Evolutionary conservation across 2,329 filamentous ascomycete species (phyloP).

Genomic region (Periconia sp.): DNA sequence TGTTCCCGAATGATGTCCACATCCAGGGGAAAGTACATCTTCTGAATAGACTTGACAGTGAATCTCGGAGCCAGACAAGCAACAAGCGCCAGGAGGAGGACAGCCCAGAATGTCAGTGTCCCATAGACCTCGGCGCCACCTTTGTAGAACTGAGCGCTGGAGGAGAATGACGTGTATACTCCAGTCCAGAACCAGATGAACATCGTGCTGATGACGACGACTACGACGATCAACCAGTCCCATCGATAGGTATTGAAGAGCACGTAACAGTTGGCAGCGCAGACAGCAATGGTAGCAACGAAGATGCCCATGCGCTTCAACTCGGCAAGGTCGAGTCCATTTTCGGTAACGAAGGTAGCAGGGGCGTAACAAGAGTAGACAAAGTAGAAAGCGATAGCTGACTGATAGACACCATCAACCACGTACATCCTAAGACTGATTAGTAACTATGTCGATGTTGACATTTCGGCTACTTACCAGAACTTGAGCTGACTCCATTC

Average conservation of each 20-base stretch:
- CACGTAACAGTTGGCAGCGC: constrained; percentile 93
- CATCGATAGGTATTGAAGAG: constrained; percentile 96
- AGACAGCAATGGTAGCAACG: constrained; percentile 80
- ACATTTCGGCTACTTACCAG: constrained; percentile 86
- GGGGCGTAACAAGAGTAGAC: constrained; percentile 79
- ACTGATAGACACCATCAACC: constrained; percentile 93
- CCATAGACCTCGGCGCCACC: constrained; percentile 80
- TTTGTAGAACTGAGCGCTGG: constrained; percentile 73
- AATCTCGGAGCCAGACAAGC: constrained; percentile 89
- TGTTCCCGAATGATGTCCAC: constrained; percentile 96
- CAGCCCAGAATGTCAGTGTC: constrained; percentile 84
- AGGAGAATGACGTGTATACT: constrained; percentile 72
- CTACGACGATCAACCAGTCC: constrained; percentile 93
- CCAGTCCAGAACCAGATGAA: constrained; percentile 97
- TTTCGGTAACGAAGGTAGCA: constrained; percentile 72
- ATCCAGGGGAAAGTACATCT: constrained; percentile 91
- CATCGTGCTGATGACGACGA: constrained; percentile 80
- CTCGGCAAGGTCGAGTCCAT: constrained; percentile 78
- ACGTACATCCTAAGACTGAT: constrained; percentile 71
- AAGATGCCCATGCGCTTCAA: constrained; percentile 85
- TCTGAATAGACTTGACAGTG: constrained; percentile 83
- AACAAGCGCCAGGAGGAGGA: constrained; percentile 77
- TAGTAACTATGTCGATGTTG: too few species aligned
- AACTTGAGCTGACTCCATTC: constrained; percentile 98
- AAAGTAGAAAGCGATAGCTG: constrained; percentile 90